Evolutionary conservation across 441 rosid genomes (phyloP), one percentile per base, ranked within the genome.

Genomic region (Euphorbia schlechtendalii): DNA sequence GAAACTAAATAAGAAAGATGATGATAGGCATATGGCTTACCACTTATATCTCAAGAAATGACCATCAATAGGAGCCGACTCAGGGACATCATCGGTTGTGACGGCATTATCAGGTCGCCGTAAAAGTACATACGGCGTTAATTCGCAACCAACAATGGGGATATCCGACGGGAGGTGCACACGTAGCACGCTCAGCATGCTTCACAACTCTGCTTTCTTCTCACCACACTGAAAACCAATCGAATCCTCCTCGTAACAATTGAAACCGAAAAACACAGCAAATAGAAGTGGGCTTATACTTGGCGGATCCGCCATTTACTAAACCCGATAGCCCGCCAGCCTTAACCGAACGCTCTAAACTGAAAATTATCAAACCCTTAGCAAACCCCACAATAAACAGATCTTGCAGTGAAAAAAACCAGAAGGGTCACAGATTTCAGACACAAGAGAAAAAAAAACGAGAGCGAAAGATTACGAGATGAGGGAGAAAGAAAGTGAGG

Each of bases 171-270:
- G 97, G 40, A 95, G 87, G 75, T 92, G 96, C 80, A 92, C 85
- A 45, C 98, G 93, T 66, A 92, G 77, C 93, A 95, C 98, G 85
- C 92, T 87, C 85, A 94, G 94, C 99, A 94, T 94, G 81, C 90
- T 88, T 86, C 76, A 69, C 51, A 77, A 74, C 72, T 79, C 75
- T 70, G 72, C 71, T 51, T 70, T 73, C 68, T 68, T 64, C 56
- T 75, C 69, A 72, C 78, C 71, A 66, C 74, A 62, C 56, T 15
- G 72, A 20, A 73, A 65, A 71, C 43, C 84, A 64, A 71, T 72
- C 73, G 61, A 71, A 59, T 49, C 69, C 71, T 59, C 71, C 30
- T 62, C 61, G 8, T 20, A 59, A 53, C 49, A 28, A 53, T n/a
- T 43, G 15, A 10, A 59, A 34, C 40, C 18, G 41, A 9, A 54